phyloP scores from a whole-genome alignment of 2,329 filamentous ascomycete genomes.

The Curvularia lunata region DNA sequence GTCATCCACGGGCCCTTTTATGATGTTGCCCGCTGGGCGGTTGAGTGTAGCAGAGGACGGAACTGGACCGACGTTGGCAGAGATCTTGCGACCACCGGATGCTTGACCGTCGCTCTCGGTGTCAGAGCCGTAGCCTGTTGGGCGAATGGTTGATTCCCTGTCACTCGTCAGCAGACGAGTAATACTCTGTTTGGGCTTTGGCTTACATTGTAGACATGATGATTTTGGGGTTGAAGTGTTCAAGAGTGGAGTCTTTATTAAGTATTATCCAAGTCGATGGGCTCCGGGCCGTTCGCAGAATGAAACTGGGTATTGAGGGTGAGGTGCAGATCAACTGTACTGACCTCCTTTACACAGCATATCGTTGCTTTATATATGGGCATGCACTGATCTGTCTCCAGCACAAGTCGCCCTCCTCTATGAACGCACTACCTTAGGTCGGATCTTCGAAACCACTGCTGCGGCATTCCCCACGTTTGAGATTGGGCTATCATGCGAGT shows the following conservation, averaged over 20 bases:
- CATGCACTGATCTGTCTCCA: neutral
- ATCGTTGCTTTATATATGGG: conserved; percentile 38
- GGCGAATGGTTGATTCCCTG: conserved; percentile 39
- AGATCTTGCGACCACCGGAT: conserved; percentile 47
- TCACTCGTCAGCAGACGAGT: conserved; percentile 6
- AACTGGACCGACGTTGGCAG: conserved; percentile 37
- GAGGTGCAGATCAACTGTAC: conserved; percentile 38
- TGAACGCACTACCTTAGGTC: neutral
- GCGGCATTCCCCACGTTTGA: conserved; percentile 32
- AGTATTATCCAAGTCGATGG: conserved; percentile 4
- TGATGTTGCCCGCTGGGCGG: conserved; percentile 53
- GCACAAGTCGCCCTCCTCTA: neutral
- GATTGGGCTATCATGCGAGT: conserved; percentile 26
- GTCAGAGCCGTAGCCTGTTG: conserved; percentile 44
- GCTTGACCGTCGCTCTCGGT: conserved; percentile 52
- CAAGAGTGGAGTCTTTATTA: conserved; percentile 12
- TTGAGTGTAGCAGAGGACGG: conserved; percentile 51
- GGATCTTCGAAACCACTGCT: conserved; percentile 27
- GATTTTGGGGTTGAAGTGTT: neutral
- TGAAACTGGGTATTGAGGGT: conserved; percentile 13
- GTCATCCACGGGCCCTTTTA: conserved; percentile 64
- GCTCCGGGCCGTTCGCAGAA: conserved; percentile 21
- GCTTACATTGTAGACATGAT: conserved; percentile 43
- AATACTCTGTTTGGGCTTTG: neutral
- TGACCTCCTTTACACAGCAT: conserved; percentile 18